These are phyloP conservation scores for Amanita jacksonii DNA, from an alignment of 768 basidiomycete genomes.

Conservation along the genomic window DNA sequence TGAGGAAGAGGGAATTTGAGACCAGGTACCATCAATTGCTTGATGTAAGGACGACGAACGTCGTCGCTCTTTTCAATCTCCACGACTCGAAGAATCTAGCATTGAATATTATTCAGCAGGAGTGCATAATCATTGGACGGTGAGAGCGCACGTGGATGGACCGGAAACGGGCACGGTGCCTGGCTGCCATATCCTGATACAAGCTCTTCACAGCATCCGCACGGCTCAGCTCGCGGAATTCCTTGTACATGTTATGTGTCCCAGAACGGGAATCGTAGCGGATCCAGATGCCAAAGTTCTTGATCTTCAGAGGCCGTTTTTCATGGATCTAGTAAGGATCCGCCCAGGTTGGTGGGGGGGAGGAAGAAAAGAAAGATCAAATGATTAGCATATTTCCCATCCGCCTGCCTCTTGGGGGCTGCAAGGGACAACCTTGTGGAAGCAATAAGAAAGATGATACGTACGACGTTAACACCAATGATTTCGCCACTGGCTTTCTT, in stretches of 20 bases:
- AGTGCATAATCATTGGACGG: too few relatives aligned
- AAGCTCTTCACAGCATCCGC: slow-evolving; percentile 92
- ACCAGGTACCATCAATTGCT: slow-evolving; percentile 80
- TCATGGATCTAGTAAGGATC: slow-evolving; percentile 91
- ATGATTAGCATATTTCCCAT: slow-evolving; percentile 49
- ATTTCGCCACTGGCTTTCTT: slow-evolving; percentile 99
- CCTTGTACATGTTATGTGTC: slow-evolving; percentile 99
- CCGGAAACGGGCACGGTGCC: slow-evolving; percentile 98
- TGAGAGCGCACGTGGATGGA: slow-evolving; percentile 79
- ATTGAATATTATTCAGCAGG: background rate
- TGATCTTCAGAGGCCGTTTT: slow-evolving; percentile 96
- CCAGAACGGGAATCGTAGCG: slow-evolving; percentile 99
- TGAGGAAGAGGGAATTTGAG: slow-evolving; percentile 98
- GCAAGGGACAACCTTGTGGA: slow-evolving; percentile 38
- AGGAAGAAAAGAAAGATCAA: slow-evolving; percentile 14
- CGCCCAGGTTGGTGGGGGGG: slow-evolving; percentile 17
- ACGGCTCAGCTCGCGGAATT: slow-evolving; percentile 92
- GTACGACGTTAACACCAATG: slow-evolving; percentile 93
- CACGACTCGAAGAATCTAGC: slow-evolving; percentile 90
- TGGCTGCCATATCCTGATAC: slow-evolving; percentile 99
- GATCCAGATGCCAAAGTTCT: slow-evolving; percentile 99
- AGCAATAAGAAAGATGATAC: slow-evolving; percentile 43
- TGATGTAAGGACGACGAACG: slow-evolving; percentile 95
- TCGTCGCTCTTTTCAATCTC: slow-evolving; percentile 91
- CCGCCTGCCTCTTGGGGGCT: slow-evolving; percentile 83